Base-by-base conservation (phyloP, 371 early-diverging fungal genomes). In the Syncephalastrum racemosum region DNA sequence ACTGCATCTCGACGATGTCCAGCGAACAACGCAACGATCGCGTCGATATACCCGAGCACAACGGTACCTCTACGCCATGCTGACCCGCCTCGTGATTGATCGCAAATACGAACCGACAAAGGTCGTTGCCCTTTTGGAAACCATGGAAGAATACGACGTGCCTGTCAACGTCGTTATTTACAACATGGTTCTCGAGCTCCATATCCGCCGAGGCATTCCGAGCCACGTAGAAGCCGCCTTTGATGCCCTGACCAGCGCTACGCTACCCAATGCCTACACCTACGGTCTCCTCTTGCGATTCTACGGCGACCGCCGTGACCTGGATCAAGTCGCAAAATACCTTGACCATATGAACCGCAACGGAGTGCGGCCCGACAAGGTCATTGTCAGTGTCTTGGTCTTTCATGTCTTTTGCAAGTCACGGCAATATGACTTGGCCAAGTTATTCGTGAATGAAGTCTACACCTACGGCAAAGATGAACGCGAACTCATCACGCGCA, bases 1-100 rank as follows among this genome's bases (percentile, higher is more conserved):
- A 14, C 20, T 64, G 13, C 65, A 64, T 44, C 36, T 31, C 10
- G 60, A 59, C 56, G 57, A 60, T 60, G 53, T 64, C 23, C 27
- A 52, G 10, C 45, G 36, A 24, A 19, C 50, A 23, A 19, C 39
- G 16, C 45, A 46, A n/a, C 47, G 47, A 27, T 59, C 65, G 1
- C 46, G 40, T n/a, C 53, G 65, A 16, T 44, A 31, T 27, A 14
- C 46, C 7, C 65, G 60, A 16, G 27, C 53, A 15, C 40, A 60
- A 49, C 23, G 56, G 19, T 60, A 64, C 46, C 51, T 64, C 10
- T 56, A 56, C 19, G 53, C 60, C 8, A 64, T 60, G 57, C 19
- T 64, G 27, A 53, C 60, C 46, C 45, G 57, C 1, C 52, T 60
- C n/a, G 23, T 57, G 36, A 48, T 53, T 25, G 19, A 39, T 20